A percentile compares a stretch with the other conserved stretches of the same genome.
Conservation (phyloP, 495 filamentous ascomycete species). For the Apodospora peruviana region DNA sequence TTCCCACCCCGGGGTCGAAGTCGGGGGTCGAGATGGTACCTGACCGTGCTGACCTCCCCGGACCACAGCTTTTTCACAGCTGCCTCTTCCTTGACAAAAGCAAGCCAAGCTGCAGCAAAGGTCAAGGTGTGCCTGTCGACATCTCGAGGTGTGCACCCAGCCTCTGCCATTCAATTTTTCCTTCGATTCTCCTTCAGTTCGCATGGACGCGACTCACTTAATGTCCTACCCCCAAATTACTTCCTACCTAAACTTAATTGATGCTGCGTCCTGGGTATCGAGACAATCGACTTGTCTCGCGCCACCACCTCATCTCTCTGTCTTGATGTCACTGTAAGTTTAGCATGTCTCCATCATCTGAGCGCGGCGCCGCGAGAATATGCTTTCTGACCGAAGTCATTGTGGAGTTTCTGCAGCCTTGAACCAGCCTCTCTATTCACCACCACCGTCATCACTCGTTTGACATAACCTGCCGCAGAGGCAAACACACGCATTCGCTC, state of each 20-base stretch:
- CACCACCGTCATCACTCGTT: background rate
- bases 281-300: conserved; percentile 25
- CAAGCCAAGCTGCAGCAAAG: background rate
- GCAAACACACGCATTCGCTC: conserved; percentile 4
- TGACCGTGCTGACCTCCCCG: background rate
- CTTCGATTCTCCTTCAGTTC: background rate
- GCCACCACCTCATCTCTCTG: background rate
- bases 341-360: background rate
- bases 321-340: conserved; percentile 29
- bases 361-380: background rate
- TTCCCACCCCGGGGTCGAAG: too few species aligned
- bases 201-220: background rate
- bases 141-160: background rate
- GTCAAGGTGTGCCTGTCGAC: too few species aligned
- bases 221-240: conserved; percentile 5
- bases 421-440: background rate
- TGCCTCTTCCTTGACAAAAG: background rate
- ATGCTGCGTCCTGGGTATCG: conserved; percentile 1
- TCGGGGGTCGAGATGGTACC: background rate
- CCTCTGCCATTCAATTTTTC: background rate
- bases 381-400: conserved; percentile 3
- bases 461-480: conserved; percentile 2
- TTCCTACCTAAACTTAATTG: conserved; percentile 3
- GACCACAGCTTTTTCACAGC: background rate
- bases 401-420: background rate